phyloP scores from a whole-genome alignment of 75 land plant genomes.

The Isoetes taiwanensis region DNA sequence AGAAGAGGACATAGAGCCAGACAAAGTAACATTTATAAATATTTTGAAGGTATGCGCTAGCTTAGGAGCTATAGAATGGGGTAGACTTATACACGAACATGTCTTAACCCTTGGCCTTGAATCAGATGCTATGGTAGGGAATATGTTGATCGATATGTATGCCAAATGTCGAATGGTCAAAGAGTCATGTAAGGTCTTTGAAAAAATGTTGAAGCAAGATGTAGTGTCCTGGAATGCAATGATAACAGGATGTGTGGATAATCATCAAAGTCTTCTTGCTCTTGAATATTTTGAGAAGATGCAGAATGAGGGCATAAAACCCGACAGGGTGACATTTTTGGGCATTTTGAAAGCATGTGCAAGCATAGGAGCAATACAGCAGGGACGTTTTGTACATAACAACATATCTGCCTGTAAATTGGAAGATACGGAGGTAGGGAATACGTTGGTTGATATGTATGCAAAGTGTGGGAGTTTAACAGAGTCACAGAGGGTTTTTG shows the following conservation, averaged over 20 bases:
- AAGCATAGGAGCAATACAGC: not conserved
- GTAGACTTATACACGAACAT: slow-evolving; percentile 1
- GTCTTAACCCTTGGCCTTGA: slow-evolving; percentile 3
- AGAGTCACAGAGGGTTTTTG: slow-evolving; percentile 9
- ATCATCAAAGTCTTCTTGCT: not conserved
- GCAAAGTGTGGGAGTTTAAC: slow-evolving; percentile 10
- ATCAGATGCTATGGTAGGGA: not conserved
- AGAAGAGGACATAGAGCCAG: slow-evolving; percentile 5
- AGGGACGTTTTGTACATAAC: not conserved
- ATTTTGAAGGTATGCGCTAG: slow-evolving; percentile 23
- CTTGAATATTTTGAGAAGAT: not conserved
- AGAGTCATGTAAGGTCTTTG: slow-evolving; percentile 6
- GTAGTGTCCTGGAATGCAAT: slow-evolving; percentile 16
- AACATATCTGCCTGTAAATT: not conserved
- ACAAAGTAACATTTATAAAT: slow-evolving; percentile 23
- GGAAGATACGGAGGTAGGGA: not conserved
- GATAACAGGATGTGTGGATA: slow-evolving; percentile 8
- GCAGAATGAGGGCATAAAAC: slow-evolving; percentile 7
- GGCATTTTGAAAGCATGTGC: slow-evolving; percentile 3
- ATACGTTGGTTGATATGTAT: slow-evolving; percentile 15
- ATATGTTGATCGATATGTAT: slow-evolving; percentile 12
- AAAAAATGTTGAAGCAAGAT: not conserved
- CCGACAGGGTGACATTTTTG: slow-evolving; percentile 4
- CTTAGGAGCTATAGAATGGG: slow-evolving; percentile 5
- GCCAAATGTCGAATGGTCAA: slow-evolving; percentile 10